Conservation (phyloP, 1,284 basidiomycete genomes). For the Austropuccinia psidii region DNA sequence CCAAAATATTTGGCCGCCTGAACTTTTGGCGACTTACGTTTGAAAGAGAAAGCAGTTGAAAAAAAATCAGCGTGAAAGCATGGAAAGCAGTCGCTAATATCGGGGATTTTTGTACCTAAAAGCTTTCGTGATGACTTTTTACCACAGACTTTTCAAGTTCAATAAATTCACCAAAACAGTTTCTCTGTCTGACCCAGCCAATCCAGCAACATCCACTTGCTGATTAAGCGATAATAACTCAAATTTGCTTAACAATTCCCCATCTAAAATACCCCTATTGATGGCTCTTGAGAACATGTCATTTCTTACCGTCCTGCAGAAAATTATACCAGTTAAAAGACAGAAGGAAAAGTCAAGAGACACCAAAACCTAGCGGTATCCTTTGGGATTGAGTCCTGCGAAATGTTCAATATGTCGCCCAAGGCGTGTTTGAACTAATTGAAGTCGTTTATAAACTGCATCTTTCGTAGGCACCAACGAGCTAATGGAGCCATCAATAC, state of each 20-base stretch:
- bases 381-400: conserved; percentile 32
- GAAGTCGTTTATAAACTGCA: conserved; percentile 27
- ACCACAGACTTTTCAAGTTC: conserved; percentile 31
- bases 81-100: too few species aligned
- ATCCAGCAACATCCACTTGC: conserved; percentile 12
- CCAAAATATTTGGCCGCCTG: too few species aligned
- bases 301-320: conserved; percentile 24
- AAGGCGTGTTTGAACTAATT: conserved; percentile 33
- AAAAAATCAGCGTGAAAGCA: too few species aligned
- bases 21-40: too few species aligned
- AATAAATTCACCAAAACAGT: conserved; percentile 24
- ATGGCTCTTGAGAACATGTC: conserved; percentile 33
- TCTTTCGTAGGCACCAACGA: conserved; percentile 32
- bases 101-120: too few species aligned
- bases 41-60: too few species aligned
- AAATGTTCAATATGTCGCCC: conserved; percentile 32
- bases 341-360: background rate
- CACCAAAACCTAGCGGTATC: conserved; percentile 1
- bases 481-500: conserved; percentile 31
- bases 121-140: too few species aligned
- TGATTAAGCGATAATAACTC: conserved; percentile 15
- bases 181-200: conserved; percentile 28
- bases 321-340: background rate
- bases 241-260: conserved; percentile 17
- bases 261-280: conserved; percentile 32